These are phyloP conservation scores for Hygrophorus russula DNA, from an alignment of 768 basidiomycete genomes.

Conservation along the genomic window DNA sequence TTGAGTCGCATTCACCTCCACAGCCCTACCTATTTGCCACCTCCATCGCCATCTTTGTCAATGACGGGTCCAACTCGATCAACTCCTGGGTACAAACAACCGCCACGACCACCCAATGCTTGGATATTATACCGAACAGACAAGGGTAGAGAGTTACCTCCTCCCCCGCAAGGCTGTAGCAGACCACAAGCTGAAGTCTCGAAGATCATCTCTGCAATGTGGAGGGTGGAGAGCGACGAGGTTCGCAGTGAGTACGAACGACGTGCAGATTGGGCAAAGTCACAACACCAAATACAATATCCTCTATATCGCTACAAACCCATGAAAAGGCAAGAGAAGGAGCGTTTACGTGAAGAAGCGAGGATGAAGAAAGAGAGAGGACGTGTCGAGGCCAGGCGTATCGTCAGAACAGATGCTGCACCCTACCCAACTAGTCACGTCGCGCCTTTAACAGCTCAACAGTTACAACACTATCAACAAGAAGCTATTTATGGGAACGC, in stretches of 20 bases:
- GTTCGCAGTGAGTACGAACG: slow-evolving; percentile 42
- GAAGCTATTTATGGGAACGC: slow-evolving; percentile 22
- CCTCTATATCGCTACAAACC: slow-evolving; percentile 51
- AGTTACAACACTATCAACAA: slow-evolving; percentile 11
- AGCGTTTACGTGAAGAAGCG: slow-evolving; percentile 26
- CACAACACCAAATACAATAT: slow-evolving; percentile 36
- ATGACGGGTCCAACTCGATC: slow-evolving; percentile 15
- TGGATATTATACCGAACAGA: slow-evolving; percentile 76
- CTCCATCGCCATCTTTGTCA: slow-evolving; percentile 3
- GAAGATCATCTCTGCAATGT: slow-evolving; percentile 48
- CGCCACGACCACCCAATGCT: slow-evolving; percentile 67
- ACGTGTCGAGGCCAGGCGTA: slow-evolving; percentile 14
- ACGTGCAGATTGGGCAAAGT: slow-evolving; percentile 40
- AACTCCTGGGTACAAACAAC: slow-evolving; percentile 15
- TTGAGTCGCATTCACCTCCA: not conserved
- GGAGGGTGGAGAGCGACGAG: slow-evolving; percentile 42
- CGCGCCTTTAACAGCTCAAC: slow-evolving; percentile 9
- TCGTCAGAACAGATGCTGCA: slow-evolving; percentile 6
- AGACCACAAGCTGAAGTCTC: slow-evolving; percentile 56
- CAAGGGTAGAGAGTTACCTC: slow-evolving; percentile 33
- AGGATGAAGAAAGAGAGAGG: slow-evolving; percentile 28
- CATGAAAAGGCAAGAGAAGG: slow-evolving; percentile 40
- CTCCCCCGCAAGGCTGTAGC: slow-evolving; percentile 20
- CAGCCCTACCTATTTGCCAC: not conserved
- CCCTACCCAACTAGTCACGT: slow-evolving; percentile 9